Base-by-base conservation (phyloP, 371 early-diverging fungal genomes). In the Scutellospora calospora region DNA sequence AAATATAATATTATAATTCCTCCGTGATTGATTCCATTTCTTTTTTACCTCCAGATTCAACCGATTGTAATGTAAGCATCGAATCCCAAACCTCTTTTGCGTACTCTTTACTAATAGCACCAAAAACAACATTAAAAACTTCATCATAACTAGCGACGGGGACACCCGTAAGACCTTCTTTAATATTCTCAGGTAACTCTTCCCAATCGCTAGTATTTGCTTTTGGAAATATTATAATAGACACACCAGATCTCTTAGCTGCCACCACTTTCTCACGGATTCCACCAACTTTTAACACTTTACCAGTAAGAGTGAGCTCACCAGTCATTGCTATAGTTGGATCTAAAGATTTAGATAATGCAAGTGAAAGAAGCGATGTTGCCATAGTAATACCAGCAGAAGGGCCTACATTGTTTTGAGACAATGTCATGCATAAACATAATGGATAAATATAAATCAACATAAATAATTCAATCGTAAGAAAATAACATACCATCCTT, bases 261-360 rank as follows among this genome's bases (percentile, higher is more conserved):
- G 98, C 98, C 82, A 99, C 98, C 5, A 96, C 93, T 89, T 99
- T 99, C 83, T 99, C 99, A 82, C 97, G 97, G 62, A 99, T 88
- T 14, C 99, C 99, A 52, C 99, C 99, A 83, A 99, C 98, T 89
- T 97, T 95, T 75, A 98, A 90, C 16, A 99, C 94, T 79, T 97
- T 96, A 69, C 99, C 99, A 0, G 98, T 98, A 65, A 99, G 88
- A 2, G 99, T 98, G 54, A 99, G 85, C 88, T 99, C 99, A 82
- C 99, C 99, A 5, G 99, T 99, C 98, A 98, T 98, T 59, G 98
- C 97, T 74, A 97, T 93, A 45, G 95, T 91, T 11, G 93, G 89
- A 20, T 89, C 86, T 18, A 97, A 85, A 0, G 96, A 91, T 71
- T 88, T 88, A 84, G 94, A 89, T 27, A 97, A 87, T 0, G 98